phyloP scores from a whole-genome alignment of 192 early-diverging fungal species.

The Neocallimastix lanati region DNA sequence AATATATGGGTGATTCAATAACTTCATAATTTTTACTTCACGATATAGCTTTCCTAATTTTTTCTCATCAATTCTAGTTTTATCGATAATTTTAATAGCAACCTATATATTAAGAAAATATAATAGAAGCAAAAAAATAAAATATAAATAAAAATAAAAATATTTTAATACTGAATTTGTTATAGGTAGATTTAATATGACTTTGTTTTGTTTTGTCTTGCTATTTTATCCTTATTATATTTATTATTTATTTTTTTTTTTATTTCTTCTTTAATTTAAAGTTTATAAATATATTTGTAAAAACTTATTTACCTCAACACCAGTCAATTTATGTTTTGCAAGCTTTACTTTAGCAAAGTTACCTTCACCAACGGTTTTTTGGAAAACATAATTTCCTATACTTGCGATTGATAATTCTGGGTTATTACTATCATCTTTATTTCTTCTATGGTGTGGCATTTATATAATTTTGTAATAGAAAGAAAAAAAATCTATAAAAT shows the following conservation, averaged over 20 bases:
- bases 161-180: too few relatives aligned
- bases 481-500: too few relatives aligned
- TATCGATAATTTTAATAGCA: slow-evolving; percentile 48
- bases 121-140: too few relatives aligned
- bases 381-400: slow-evolving; percentile 77
- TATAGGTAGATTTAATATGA: too few relatives aligned
- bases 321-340: slow-evolving; percentile 44
- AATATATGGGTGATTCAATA: slow-evolving; percentile 64
- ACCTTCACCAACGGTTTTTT: slow-evolving; percentile 92
- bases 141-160: too few relatives aligned
- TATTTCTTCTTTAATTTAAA: too few relatives aligned
- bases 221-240: too few relatives aligned
- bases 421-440: slow-evolving; percentile 10
- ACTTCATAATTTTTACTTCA: slow-evolving; percentile 46
- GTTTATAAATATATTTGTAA: too few relatives aligned
- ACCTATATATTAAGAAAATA: too few relatives aligned
- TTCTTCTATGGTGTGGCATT: background rate
- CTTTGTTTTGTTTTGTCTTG: too few relatives aligned
- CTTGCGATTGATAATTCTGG: slow-evolving; percentile 13
- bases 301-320: background rate
- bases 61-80: slow-evolving; percentile 39
- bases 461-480: background rate
- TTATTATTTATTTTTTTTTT: too few relatives aligned
- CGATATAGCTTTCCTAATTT: slow-evolving; percentile 46
- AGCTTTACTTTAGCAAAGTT: slow-evolving; percentile 98